Evolutionary conservation across 768 basidiomycete species (phyloP).

Genomic region (Coprinopsis sp.): DNA sequence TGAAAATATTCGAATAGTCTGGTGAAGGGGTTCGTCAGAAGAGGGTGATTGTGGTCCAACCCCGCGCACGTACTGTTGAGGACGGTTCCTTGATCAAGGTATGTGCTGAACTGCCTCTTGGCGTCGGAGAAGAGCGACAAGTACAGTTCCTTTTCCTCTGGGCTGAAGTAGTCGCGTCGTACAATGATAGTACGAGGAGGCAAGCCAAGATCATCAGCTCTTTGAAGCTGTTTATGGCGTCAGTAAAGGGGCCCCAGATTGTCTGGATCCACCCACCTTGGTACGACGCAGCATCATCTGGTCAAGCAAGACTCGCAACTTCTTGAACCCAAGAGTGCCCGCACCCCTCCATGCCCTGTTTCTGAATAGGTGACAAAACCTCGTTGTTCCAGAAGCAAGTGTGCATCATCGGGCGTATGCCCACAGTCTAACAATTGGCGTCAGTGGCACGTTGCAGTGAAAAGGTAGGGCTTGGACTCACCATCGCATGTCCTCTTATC

Average conservation of each 20-base stretch:
- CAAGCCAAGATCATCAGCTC: slow-evolving; percentile 92
- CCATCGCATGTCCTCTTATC: slow-evolving; percentile 83
- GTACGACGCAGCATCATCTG: slow-evolving; percentile 94
- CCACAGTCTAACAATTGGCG: slow-evolving; percentile 55
- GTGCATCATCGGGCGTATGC: slow-evolving; percentile 62
- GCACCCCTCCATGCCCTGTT: slow-evolving; percentile 77
- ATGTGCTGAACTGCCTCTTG: slow-evolving; percentile 88
- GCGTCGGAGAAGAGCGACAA: slow-evolving; percentile 89
- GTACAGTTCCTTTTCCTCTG: slow-evolving; percentile 95
- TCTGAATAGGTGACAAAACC: slow-evolving; percentile 94
- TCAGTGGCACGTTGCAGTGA: not conserved
- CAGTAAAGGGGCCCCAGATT: not conserved
- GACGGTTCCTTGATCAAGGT: slow-evolving; percentile 84
- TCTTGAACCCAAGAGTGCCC: slow-evolving; percentile 84
- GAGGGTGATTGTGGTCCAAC: not conserved
- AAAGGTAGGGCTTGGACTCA: slow-evolving; percentile 35
- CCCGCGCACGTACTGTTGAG: slow-evolving; percentile 70
- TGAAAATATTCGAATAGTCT: slow-evolving; percentile 91
- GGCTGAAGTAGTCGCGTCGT: slow-evolving; percentile 87
- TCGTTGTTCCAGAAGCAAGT: slow-evolving; percentile 98
- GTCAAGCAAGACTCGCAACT: slow-evolving; percentile 83
- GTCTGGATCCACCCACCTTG: slow-evolving; percentile 42
- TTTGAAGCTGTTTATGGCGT: slow-evolving; percentile 62
- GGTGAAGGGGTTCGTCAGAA: slow-evolving; percentile 1
- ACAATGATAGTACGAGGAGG: slow-evolving; percentile 91